Evolutionary conservation across 2,329 filamentous ascomycete species (phyloP).

Genomic region (Acrocalymma vagum): DNA sequence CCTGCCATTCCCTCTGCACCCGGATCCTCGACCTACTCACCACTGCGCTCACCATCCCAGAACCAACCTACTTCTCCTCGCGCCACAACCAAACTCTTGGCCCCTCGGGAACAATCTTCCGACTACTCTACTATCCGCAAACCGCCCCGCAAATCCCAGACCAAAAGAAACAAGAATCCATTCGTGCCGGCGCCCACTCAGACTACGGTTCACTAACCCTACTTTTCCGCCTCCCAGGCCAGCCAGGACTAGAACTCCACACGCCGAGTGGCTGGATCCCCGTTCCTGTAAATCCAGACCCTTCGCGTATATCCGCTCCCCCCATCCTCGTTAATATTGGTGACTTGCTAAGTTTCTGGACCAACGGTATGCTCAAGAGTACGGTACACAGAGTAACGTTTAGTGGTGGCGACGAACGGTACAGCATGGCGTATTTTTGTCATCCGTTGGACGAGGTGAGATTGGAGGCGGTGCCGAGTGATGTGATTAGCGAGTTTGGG

Average conservation of each 20-base stretch:
- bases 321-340: constrained; percentile 71
- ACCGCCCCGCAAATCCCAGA: constrained; percentile 37
- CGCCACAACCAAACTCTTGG: constrained; percentile 64
- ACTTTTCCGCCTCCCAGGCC: constrained; percentile 84
- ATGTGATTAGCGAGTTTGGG: constrained; percentile 55
- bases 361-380: constrained; percentile 82
- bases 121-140: constrained; percentile 62
- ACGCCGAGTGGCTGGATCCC: constrained; percentile 61
- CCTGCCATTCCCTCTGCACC: constrained; percentile 77
- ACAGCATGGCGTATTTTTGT: constrained; percentile 70
- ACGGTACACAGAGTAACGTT: constrained; percentile 92
- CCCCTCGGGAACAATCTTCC: constrained; percentile 60
- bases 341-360: constrained; percentile 84
- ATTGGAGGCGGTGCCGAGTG: constrained; percentile 64
- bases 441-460: constrained; percentile 65
- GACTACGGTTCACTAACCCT: constrained; percentile 78
- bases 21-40: constrained; percentile 80
- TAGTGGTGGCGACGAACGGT: constrained; percentile 55
- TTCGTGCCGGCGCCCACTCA: constrained; percentile 90
- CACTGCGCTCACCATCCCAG: constrained; percentile 70
- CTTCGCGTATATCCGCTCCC: constrained; percentile 66
- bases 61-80: constrained; percentile 65
- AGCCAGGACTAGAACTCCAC: constrained; percentile 86
- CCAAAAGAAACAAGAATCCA: constrained; percentile 64
- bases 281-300: constrained; percentile 59